These are phyloP conservation scores for Lyophyllum decastes DNA, from an alignment of 768 basidiomycete species.

Conservation along the genomic window DNA sequence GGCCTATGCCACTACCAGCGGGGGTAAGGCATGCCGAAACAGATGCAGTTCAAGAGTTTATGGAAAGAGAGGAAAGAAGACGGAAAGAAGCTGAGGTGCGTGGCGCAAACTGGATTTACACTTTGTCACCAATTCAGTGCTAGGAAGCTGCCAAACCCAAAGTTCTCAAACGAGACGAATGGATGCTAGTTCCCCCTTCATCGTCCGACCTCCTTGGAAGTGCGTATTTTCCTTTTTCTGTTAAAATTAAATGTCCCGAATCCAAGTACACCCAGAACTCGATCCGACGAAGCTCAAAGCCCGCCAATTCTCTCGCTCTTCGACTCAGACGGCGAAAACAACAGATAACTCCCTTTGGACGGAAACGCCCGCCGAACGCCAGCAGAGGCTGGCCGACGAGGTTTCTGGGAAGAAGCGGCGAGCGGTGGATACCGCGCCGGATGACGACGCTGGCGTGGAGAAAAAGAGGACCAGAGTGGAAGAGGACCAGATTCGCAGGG, in stretches of 20 bases:
- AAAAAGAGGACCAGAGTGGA: slow-evolving; percentile 66
- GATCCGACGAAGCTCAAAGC: slow-evolving; percentile 85
- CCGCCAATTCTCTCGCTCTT: slow-evolving; percentile 74
- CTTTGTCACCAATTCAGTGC: neutral
- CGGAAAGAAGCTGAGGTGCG: slow-evolving; percentile 66
- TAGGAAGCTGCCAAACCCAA: slow-evolving; percentile 82
- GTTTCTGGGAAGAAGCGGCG: slow-evolving; percentile 88
- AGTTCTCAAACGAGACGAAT: slow-evolving; percentile 83
- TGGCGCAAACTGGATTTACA: neutral
- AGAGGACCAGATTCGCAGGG: slow-evolving; percentile 62
- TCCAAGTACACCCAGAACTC: slow-evolving; percentile 49
- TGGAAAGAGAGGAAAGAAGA: slow-evolving; percentile 82
- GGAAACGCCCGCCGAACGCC: slow-evolving; percentile 92
- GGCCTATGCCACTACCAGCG: slow-evolving; percentile 75
- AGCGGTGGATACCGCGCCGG: slow-evolving; percentile 53
- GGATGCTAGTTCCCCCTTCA: slow-evolving; percentile 96
- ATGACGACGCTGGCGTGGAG: slow-evolving; percentile 42
- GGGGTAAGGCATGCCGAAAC: slow-evolving; percentile 41
- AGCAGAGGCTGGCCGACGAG: slow-evolving; percentile 91
- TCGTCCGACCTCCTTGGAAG: slow-evolving; percentile 77
- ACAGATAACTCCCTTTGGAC: slow-evolving; percentile 86
- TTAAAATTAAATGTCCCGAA: no score
- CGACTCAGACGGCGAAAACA: slow-evolving; percentile 41
- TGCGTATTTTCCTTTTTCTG: slow-evolving; percentile 37
- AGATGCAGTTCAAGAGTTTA: slow-evolving; percentile 78